These are phyloP conservation scores for Rhizomucor miehei DNA, from an alignment of 371 early-diverging fungal species.

Conservation along the genomic window DNA sequence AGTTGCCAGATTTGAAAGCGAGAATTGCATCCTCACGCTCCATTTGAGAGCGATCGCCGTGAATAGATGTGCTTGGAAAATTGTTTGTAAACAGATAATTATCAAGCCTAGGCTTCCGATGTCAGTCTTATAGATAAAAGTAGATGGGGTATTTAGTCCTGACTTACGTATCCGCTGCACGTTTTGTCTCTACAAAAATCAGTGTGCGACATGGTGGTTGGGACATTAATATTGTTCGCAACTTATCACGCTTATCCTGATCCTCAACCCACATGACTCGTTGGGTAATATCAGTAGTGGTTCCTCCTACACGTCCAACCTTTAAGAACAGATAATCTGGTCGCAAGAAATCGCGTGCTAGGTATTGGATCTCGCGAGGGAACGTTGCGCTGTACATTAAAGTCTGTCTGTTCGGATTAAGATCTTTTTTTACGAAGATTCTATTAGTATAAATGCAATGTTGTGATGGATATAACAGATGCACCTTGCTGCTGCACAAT, in stretches of 20 bases:
- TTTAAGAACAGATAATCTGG: conserved; percentile 41
- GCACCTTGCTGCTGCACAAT: conserved; percentile 83
- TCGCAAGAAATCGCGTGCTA: conserved; percentile 88
- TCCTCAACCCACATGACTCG: conserved; percentile 46
- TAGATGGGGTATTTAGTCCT: background rate
- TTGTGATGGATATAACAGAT: background rate
- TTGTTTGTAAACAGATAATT: conserved; percentile 62
- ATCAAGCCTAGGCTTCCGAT: conserved; percentile 48
- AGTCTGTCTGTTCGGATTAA: conserved; percentile 72
- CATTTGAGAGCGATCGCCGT: conserved; percentile 76
- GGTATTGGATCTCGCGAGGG: conserved; percentile 82
- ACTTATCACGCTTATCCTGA: conserved; percentile 37
- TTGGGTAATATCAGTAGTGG: conserved; percentile 41
- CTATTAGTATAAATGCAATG: background rate
- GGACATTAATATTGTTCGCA: conserved; percentile 25
- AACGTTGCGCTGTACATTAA: conserved; percentile 98
- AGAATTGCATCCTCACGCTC: conserved; percentile 80
- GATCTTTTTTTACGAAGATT: too few species aligned
- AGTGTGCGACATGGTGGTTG: conserved; percentile 61
- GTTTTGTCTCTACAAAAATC: conserved; percentile 83
- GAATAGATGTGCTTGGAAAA: conserved; percentile 70
- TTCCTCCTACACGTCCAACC: conserved; percentile 43
- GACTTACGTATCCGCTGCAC: conserved; percentile 63
- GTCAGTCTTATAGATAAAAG: too few species aligned
- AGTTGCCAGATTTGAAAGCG: conserved; percentile 72